phyloP scores from a whole-genome alignment of 345 rosid genomes.

The Dipteronia sinensis region DNA sequence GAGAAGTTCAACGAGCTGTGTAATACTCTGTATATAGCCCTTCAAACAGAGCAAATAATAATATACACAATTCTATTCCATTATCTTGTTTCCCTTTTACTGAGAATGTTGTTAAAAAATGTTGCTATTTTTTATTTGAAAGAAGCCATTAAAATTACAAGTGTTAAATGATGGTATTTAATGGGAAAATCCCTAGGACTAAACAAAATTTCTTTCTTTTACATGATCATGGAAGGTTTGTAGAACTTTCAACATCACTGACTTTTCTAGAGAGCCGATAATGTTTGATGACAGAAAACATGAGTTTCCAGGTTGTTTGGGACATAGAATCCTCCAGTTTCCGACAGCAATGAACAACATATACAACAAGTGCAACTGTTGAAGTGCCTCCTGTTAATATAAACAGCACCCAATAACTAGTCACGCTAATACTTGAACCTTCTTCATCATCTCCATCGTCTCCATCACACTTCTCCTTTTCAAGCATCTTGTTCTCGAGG shows the following conservation, averaged over 20 bases:
- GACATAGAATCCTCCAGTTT: not conserved
- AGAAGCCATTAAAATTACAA: too few species aligned
- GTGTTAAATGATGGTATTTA: too few species aligned
- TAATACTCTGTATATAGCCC: too few species aligned
- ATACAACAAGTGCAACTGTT: conserved; percentile 10
- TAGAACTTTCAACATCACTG: not conserved
- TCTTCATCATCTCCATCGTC: conserved; percentile 4
- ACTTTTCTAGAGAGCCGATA: not conserved
- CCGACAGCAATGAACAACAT: not conserved
- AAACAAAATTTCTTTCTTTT: too few species aligned
- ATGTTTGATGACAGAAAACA: not conserved
- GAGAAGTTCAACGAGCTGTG: too few species aligned
- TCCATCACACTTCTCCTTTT: not conserved
- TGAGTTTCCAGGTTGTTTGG: not conserved
- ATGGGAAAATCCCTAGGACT: too few species aligned
- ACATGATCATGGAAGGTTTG: not conserved
- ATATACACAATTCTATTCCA: too few species aligned
- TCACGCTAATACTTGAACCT: not conserved
- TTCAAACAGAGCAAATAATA: too few species aligned
- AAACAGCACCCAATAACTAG: conserved; percentile 18
- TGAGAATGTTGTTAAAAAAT: too few species aligned
- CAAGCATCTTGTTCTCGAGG: not conserved
- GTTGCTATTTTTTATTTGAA: too few species aligned
- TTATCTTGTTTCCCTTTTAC: too few species aligned
- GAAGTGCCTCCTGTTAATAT: conserved; percentile 15